Base-by-base conservation (phyloP, 2,329 filamentous ascomycete genomes). In the Colletotrichum sp. region DNA sequence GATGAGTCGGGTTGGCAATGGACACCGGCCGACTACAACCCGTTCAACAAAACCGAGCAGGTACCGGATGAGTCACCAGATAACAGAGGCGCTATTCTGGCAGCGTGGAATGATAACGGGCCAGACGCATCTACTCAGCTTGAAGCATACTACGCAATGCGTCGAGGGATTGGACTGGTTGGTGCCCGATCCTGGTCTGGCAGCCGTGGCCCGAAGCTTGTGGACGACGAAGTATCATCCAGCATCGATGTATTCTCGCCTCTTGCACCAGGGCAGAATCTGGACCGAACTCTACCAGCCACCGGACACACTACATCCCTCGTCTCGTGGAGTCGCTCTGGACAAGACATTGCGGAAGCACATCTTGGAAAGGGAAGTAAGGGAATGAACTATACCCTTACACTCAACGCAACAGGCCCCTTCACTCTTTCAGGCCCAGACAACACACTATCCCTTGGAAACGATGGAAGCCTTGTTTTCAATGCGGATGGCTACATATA, bases 21-120 rank as follows among this genome's bases (percentile, higher is more conserved):
- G 87, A 82, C 86, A 26, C 87, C 87, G 2, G 81, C 84, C 1
- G 80, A 88, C 12, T 86, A 85, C 78, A 88, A 89, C 66, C 84
- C 83, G 0, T 81, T 87, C 39, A 88, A 88, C 69, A 80, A 71
- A 6, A 86, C 84, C 1, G 79, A 84, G 77, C 86, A 88, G 77
- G 77, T 87, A 3, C 72, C 80, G 2, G 75, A 81, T 0, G 79
- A 72, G 0, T 83, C 83, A 3, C 79, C 73, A 8, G 81, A 80
- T 52, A 81, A 81, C 52, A 79, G 70, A 63, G 87, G 85, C 5
- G 84, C 85, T 4, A 83, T 86, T 26, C 67, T 88, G 22, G 87
- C 87, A 0, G 86, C 86, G 2, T 89, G 87, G 88, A 89, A 86
- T 65, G 88, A 89, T 71, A 88, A 87, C 64, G 88, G 88, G 0